phyloP scores from a whole-genome alignment of 176 grass and related monocot genomes.

The Cymbopogon citratus region DNA sequence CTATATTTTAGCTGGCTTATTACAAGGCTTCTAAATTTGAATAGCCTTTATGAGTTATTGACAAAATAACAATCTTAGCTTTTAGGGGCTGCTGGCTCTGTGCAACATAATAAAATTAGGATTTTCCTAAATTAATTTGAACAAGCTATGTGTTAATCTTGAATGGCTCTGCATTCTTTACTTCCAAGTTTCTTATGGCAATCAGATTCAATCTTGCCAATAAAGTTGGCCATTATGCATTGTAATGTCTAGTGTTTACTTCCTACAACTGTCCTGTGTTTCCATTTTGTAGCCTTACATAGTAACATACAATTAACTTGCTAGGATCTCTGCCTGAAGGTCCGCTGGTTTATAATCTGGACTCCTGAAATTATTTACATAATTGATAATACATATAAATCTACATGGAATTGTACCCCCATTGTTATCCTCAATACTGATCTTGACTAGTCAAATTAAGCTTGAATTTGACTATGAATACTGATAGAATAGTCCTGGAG shows the following conservation, averaged over 20 bases:
- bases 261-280: not conserved
- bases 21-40: not conserved
- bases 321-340: not conserved
- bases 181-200: not conserved
- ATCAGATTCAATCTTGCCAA: not conserved
- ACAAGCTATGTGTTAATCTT: conserved; percentile 13
- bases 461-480: not conserved
- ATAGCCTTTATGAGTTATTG: not conserved
- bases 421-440: not conserved
- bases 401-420: not conserved
- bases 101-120: not conserved
- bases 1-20: not conserved
- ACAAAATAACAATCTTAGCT: not conserved
- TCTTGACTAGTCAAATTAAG: not conserved
- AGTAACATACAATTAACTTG: not conserved
- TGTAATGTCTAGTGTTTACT: not conserved
- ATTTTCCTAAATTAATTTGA: not conserved
- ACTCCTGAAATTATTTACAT: conserved; percentile 6
- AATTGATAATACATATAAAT: not conserved
- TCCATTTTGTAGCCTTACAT: not conserved
- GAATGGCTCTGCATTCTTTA: not conserved
- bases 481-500: conserved; percentile 5
- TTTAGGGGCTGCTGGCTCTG: not conserved
- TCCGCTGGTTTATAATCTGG: conserved; percentile 1
- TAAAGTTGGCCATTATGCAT: not conserved